Evolutionary conservation across 2,329 filamentous ascomycete species (phyloP), one percentile per base, ranked within the genome.

Genomic region (Colletotrichum filicis): DNA sequence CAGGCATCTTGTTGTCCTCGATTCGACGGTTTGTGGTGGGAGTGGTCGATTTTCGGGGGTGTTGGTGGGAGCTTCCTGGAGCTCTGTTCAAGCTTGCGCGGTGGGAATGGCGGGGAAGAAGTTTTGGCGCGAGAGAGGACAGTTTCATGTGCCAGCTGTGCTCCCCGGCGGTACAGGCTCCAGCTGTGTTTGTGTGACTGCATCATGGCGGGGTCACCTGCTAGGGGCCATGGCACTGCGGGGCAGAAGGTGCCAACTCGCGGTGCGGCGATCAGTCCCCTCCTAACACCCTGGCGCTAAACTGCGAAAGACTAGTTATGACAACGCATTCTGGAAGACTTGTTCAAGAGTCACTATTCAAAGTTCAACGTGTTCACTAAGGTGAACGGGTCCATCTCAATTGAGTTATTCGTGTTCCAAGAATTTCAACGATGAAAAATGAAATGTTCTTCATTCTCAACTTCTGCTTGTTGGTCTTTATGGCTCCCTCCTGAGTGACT

Each of bases 1-100:
- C 80, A 77, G 88, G 85, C 85, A 87, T 87, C 37, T 46, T 52
- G 14, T 11, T 63, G 56, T 62, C 32, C 55, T 49, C 35, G 24
- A 14, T 28, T 71, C 24, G 60, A 24, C 55, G 30, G 24, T 58
- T 55, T 22, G 42, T 37, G 26, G 49, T 22, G 46, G 49, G 26
- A 35, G 35, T 46, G 49, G 42, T 37, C 55, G 35, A 35, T 46
- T 11, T 65, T 9, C 12, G 56, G 26, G 49, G 46, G 26, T 80
- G 30, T 55, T 67, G 52, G 66, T 59, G 42, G 64, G 65, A 64
- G 74, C 52, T 66, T 62, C 37, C 65, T 53, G 37, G 69, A 73
- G 68, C 68, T 74, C 69, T 74, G 56, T 28, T 56, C 61, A 66
- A 74, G 69, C 63, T 73, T 73, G 63, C 42, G 56, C 55, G 37